These are phyloP conservation scores for Myxozyma sirexii DNA, from an alignment of 805 yeast genomes.

Conservation along the genomic window DNA sequence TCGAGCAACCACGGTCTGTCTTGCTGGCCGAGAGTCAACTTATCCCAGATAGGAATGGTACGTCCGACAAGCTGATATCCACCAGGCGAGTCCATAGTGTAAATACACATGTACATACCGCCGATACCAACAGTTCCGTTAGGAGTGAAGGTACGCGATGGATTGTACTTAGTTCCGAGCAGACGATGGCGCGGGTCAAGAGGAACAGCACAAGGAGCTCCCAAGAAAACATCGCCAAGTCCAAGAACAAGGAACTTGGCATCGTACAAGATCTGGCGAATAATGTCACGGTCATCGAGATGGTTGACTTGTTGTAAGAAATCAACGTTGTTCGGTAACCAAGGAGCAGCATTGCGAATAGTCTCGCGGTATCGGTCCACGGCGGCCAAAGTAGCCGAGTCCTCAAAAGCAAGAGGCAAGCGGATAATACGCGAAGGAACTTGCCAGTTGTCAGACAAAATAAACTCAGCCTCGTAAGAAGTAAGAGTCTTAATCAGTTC, in stretches of 20 bases:
- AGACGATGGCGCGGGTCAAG: conserved; percentile 94
- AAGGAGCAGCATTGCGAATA: conserved; percentile 88
- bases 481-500: conserved; percentile 63
- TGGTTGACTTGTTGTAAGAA: conserved; percentile 89
- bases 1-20: conserved; percentile 85
- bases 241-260: conserved; percentile 93
- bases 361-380: conserved; percentile 92
- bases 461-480: conserved; percentile 74
- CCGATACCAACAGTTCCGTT: conserved; percentile 98
- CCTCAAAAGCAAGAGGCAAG: conserved; percentile 97
- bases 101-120: conserved; percentile 98
- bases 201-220: conserved; percentile 99
- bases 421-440: conserved; percentile 80
- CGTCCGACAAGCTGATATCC: conserved; percentile 97
- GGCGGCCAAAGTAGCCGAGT: conserved; percentile 81
- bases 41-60: conserved; percentile 98
- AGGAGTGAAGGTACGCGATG: conserved; percentile 93
- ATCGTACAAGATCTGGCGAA: conserved; percentile 79
- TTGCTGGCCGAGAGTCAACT: conserved; percentile 73
- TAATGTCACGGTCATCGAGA: conserved; percentile 65
- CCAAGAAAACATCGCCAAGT: conserved; percentile 94
- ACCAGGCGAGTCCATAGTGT: conserved; percentile 98
- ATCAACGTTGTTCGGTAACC: conserved; percentile 98
- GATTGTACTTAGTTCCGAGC: conserved; percentile 92
- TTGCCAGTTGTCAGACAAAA: conserved; percentile 77